Evolutionary conservation across 805 yeast species (phyloP).

Genomic region (Saitoella complicata): DNA sequence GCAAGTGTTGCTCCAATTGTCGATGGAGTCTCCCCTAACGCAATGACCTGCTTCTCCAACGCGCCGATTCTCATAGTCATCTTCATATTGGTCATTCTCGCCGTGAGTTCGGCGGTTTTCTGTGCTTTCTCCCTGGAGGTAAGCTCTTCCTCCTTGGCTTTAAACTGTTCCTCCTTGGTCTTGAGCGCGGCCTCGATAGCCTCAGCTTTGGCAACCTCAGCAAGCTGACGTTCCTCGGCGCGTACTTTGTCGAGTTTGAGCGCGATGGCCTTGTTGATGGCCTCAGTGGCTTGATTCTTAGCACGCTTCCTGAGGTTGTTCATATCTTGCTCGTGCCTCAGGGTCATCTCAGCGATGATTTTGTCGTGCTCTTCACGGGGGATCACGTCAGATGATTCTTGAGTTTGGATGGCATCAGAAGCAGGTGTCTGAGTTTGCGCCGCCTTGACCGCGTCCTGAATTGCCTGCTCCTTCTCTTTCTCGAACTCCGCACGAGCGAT

Average conservation of each 20-base stretch:
- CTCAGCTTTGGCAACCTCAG: too few species aligned
- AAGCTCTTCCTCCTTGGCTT: too few species aligned
- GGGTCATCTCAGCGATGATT: constrained; percentile 15
- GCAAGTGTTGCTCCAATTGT: too few species aligned
- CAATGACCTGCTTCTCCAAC: not conserved
- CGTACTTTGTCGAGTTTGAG: too few species aligned
- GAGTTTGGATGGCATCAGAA: constrained; percentile 34
- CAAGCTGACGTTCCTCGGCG: too few species aligned
- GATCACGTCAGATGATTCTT: constrained; percentile 38
- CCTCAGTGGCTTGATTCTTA: too few species aligned
- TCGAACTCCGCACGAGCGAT: constrained; percentile 23
- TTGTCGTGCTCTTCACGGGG: constrained; percentile 26
- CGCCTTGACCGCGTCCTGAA: constrained; percentile 31
- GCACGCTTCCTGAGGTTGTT: not conserved
- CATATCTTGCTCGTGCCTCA: constrained; percentile 9
- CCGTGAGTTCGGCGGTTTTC: too few species aligned
- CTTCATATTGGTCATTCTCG: too few species aligned
- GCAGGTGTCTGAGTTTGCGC: constrained; percentile 39
- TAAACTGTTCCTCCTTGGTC: too few species aligned
- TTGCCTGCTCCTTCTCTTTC: constrained; percentile 25
- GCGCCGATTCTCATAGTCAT: not conserved
- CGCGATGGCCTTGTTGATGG: too few species aligned
- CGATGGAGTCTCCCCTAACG: not conserved
- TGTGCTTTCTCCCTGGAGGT: too few species aligned
- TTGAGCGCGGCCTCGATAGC: too few species aligned